These are phyloP conservation scores for Paracoccidioides lutzii DNA, from an alignment of 2,329 filamentous ascomycete genomes.

Conservation along the genomic window DNA sequence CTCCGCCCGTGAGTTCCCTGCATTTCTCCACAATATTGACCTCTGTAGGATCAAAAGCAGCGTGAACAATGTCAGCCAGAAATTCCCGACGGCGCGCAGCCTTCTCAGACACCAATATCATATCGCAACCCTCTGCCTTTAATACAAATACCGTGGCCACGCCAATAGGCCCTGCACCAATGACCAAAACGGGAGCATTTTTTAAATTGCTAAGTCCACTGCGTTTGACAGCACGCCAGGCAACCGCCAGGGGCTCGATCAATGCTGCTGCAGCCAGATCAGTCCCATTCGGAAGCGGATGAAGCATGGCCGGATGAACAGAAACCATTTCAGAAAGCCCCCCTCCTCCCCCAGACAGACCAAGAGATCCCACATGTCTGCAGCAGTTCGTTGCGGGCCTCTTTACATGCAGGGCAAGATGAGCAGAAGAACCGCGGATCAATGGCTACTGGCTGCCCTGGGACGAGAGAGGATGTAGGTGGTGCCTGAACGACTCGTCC, in stretches of 20 bases:
- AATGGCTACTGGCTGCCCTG: background rate
- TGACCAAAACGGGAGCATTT: slow-evolving; percentile 39
- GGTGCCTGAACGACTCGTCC: slow-evolving; percentile 34
- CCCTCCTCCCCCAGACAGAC: slow-evolving; percentile 31
- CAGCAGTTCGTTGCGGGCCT: background rate
- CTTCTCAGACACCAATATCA: slow-evolving; percentile 47
- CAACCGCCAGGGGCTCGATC: slow-evolving; percentile 50
- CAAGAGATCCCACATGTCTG: slow-evolving; percentile 30
- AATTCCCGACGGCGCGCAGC: slow-evolving; percentile 39
- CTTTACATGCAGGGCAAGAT: background rate
- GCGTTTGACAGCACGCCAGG: slow-evolving; percentile 48
- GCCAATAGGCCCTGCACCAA: slow-evolving; percentile 52
- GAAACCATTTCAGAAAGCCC: slow-evolving; percentile 18
- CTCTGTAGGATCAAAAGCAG: slow-evolving; percentile 40
- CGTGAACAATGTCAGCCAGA: slow-evolving; percentile 42
- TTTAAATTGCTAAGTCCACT: slow-evolving; percentile 28
- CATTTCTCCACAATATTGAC: slow-evolving; percentile 15
- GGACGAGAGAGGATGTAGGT: background rate
- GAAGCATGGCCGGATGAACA: slow-evolving; percentile 16
- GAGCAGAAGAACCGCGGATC: background rate
- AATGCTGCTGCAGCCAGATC: slow-evolving; percentile 34
- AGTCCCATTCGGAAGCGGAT: slow-evolving; percentile 14
- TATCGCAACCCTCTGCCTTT: slow-evolving; percentile 38
- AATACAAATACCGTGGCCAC: slow-evolving; percentile 48
- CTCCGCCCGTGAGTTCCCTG: slow-evolving; percentile 17